A percentile compares a stretch with the other conserved stretches of the same genome.
These are phyloP conservation scores for Trichoderma asperellum DNA, from an alignment of 2,329 filamentous ascomycete genomes.

Conservation along the genomic window DNA sequence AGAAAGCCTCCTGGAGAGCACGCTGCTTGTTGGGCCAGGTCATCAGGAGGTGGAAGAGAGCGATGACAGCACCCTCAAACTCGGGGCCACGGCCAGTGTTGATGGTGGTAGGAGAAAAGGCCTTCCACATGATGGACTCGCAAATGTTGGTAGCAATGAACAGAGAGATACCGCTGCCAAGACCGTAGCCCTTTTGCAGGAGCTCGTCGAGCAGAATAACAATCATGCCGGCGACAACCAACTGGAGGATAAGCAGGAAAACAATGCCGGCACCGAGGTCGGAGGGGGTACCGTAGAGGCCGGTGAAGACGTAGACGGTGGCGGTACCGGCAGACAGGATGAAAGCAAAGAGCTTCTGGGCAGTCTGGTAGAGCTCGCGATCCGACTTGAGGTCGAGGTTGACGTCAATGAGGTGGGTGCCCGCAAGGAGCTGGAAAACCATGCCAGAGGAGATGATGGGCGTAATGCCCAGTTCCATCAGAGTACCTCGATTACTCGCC, in stretches of 20 bases:
- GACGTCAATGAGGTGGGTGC: conserved; percentile 99
- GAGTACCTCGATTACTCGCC: conserved; percentile 94
- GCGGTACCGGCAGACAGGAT: conserved; percentile 97
- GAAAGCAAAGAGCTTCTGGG: conserved; percentile 98
- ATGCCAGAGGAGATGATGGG: conserved; percentile 99
- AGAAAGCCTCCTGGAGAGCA: conserved; percentile 97
- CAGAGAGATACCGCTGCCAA: conserved; percentile 96
- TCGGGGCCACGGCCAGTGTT: conserved; percentile 99
- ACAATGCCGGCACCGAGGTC: conserved; percentile 98
- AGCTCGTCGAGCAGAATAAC: conserved; percentile 99
- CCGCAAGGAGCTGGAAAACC: conserved; percentile 99
- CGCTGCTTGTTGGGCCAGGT: conserved; percentile 99
- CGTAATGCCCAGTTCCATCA: conserved; percentile 96
- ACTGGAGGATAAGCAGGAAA: conserved; percentile 96
- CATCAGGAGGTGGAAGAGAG: conserved; percentile 94
- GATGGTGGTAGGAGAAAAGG: conserved; percentile 98
- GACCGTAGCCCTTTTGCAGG: conserved; percentile 98
- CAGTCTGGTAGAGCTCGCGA: conserved; percentile 99
- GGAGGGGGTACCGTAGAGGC: conserved; percentile 94
- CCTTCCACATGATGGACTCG: conserved; percentile 99
- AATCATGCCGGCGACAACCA: conserved; percentile 95
- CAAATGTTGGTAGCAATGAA: conserved; percentile 99
- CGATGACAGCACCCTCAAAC: conserved; percentile 98
- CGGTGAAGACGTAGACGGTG: conserved; percentile 97
- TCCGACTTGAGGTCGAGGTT: conserved; percentile 99